These are phyloP conservation scores for Nematocida displodere DNA, from an alignment of 371 early-diverging fungal genomes.

Conservation along the genomic window DNA sequence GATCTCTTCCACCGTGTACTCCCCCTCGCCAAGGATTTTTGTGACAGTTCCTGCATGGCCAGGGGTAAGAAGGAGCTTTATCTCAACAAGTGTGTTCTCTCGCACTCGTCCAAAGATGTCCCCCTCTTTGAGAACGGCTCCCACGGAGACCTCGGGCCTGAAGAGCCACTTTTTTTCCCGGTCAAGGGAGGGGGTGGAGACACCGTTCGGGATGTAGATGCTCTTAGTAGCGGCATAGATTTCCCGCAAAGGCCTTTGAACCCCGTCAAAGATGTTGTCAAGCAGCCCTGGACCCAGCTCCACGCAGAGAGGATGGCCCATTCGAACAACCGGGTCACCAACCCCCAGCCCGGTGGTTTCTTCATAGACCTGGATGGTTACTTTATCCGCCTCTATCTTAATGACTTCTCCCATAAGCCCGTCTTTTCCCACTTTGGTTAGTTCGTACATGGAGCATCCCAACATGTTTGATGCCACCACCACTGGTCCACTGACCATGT, in stretches of 20 bases:
- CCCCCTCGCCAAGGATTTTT: conserved; percentile 84
- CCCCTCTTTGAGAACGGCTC: conserved; percentile 90
- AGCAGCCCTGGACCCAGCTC: conserved; percentile 97
- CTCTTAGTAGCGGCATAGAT: conserved; percentile 83
- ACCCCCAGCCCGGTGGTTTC: conserved; percentile 93
- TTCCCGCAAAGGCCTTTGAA: conserved; percentile 93
- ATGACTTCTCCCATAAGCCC: conserved; percentile 98
- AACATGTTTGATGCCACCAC: conserved; percentile 95
- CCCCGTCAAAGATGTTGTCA: conserved; percentile 98
- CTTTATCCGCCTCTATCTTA: conserved; percentile 93
- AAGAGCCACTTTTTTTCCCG: conserved; percentile 85
- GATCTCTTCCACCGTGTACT: conserved; percentile 80
- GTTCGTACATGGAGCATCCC: conserved; percentile 97
- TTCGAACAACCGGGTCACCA: conserved; percentile 91
- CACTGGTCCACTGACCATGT: conserved; percentile 96
- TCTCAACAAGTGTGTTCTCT: conserved; percentile 85
- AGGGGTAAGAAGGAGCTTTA: conserved; percentile 78
- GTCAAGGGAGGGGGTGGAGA: conserved; percentile 87
- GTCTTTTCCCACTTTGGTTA: conserved; percentile 94
- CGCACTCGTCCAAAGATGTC: conserved; percentile 88
- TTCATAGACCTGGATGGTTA: conserved; percentile 99
- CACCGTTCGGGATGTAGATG: conserved; percentile 98
- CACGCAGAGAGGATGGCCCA: conserved; percentile 93
- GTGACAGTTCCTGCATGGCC: conserved; percentile 84
- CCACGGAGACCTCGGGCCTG: conserved; percentile 76